Percentiles rank a stretch among this genome's conserved stretches.
phyloP scores from a whole-genome alignment of 2,329 filamentous ascomycete species.

The Leptographium wingfieldii region DNA sequence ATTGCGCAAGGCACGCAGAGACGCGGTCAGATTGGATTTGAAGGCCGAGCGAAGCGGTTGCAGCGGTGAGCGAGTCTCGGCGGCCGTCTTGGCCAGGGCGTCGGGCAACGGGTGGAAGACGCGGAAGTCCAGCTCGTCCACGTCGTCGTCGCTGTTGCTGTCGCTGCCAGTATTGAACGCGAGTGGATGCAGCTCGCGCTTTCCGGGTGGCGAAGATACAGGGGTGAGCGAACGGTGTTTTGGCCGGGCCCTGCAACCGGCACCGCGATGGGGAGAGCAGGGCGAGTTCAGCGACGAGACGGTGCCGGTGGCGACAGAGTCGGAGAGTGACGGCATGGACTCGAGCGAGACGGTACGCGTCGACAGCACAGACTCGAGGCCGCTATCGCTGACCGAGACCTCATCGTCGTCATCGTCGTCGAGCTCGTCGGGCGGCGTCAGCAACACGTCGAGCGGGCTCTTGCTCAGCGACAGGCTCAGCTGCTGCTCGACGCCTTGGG shows the following conservation, averaged over 20 bases:
- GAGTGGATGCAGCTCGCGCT: constrained; percentile 38
- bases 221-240: constrained; percentile 40
- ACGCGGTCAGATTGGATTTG: constrained; percentile 58
- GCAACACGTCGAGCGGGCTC: constrained; percentile 44
- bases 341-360: constrained; percentile 45
- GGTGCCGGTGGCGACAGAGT: constrained; percentile 38
- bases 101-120: constrained; percentile 26
- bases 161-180: constrained; percentile 21
- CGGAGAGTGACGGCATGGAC: constrained; percentile 47
- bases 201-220: constrained; percentile 41
- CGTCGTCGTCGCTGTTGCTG: constrained; percentile 16
- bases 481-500: constrained; percentile 45
- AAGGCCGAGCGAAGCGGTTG: constrained; percentile 45
- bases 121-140: constrained; percentile 36
- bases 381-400: constrained; percentile 35
- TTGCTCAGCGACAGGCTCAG: constrained; percentile 40
- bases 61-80: constrained; percentile 17
- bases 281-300: constrained; percentile 38
- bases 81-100: constrained; percentile 2
- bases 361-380: constrained; percentile 36
- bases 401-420: constrained; percentile 34
- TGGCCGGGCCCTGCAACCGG: constrained; percentile 23
- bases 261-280: constrained; percentile 21
- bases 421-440: constrained; percentile 47
- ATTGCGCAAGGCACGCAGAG: constrained; percentile 49